phyloP scores from a whole-genome alignment of 2,329 filamentous ascomycete genomes.

The Metarhizium album region DNA sequence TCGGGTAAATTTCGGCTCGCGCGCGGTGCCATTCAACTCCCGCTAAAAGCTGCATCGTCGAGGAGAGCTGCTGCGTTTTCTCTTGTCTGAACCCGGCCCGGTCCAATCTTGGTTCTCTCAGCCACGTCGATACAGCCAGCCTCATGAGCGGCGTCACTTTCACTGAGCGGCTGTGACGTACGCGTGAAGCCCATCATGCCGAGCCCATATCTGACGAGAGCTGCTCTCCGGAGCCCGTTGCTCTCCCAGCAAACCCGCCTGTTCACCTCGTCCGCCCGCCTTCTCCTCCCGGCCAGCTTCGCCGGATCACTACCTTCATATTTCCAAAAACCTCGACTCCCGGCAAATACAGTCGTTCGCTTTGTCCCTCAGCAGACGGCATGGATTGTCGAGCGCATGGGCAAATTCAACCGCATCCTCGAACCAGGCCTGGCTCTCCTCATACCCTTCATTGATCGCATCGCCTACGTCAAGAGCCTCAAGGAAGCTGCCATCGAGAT shows the following conservation, averaged over 20 bases:
- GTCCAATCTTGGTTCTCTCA: neutral
- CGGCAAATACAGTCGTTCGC: constrained; percentile 87
- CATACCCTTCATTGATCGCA: constrained; percentile 84
- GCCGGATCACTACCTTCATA: constrained; percentile 50
- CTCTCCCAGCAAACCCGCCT: constrained; percentile 12
- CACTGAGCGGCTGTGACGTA: constrained; percentile 8
- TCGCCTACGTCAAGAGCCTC: constrained; percentile 94
- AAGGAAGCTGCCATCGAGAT: constrained; percentile 97
- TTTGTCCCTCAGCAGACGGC: constrained; percentile 99
- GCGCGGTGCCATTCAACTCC: no score
- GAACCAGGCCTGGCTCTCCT: constrained; percentile 85
- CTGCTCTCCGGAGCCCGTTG: constrained; percentile 7
- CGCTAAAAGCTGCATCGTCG: no score
- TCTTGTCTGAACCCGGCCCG: neutral
- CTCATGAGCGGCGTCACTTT: constrained; percentile 7
- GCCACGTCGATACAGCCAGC: neutral
- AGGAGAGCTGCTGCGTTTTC: neutral
- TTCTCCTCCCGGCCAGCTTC: constrained; percentile 22
- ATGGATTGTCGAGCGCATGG: constrained; percentile 99
- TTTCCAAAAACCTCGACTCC: constrained; percentile 64
- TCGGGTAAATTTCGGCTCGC: constrained; percentile 9
- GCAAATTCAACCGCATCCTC: constrained; percentile 88
- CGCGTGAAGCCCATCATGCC: constrained; percentile 6
- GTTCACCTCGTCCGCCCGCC: constrained; percentile 21
- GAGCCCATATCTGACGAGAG: constrained; percentile 6